phyloP scores from a whole-genome alignment of 345 rosid genomes.

The Euclidium syriacum region DNA sequence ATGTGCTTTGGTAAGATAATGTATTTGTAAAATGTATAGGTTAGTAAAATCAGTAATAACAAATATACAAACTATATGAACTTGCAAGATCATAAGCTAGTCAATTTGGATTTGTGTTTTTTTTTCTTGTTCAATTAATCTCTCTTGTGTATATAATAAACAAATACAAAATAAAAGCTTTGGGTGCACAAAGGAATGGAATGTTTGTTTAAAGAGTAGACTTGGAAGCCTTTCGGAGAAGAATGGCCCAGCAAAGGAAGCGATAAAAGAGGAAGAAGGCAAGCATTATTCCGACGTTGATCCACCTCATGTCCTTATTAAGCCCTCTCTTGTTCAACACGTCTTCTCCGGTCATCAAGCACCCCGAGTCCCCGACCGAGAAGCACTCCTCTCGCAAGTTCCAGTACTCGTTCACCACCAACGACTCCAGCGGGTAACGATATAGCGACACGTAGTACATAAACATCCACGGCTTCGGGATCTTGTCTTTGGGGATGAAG shows the following conservation, averaged over 20 bases:
- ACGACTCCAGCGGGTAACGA: slow-evolving; percentile 72
- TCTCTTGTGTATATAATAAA: no score
- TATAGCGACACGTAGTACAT: slow-evolving; percentile 87
- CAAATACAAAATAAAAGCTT: no score
- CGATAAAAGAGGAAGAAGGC: slow-evolving; percentile 80
- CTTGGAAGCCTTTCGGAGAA: slow-evolving; percentile 57
- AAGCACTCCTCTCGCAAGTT: slow-evolving; percentile 53
- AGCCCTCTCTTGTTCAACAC: slow-evolving; percentile 70
- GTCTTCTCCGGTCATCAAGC: slow-evolving; percentile 65
- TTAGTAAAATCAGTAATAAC: no score
- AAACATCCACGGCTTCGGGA: slow-evolving; percentile 83
- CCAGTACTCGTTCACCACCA: slow-evolving; percentile 84
- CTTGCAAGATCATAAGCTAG: no score
- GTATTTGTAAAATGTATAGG: no score
- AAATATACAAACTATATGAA: no score
- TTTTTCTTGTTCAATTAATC: no score
- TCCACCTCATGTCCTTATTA: slow-evolving; percentile 62
- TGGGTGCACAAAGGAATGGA: no score
- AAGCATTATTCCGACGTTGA: slow-evolving; percentile 82
- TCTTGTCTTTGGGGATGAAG: slow-evolving; percentile 83
- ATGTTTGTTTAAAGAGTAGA: slow-evolving; percentile 40
- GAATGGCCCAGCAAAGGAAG: slow-evolving; percentile 74
- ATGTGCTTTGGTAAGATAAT: no score
- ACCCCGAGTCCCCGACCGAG: slow-evolving; percentile 27
- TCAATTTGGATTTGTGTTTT: no score